phyloP scores from a whole-genome alignment of 2,329 filamentous ascomycete species.

The Cladosporium colombiae region DNA sequence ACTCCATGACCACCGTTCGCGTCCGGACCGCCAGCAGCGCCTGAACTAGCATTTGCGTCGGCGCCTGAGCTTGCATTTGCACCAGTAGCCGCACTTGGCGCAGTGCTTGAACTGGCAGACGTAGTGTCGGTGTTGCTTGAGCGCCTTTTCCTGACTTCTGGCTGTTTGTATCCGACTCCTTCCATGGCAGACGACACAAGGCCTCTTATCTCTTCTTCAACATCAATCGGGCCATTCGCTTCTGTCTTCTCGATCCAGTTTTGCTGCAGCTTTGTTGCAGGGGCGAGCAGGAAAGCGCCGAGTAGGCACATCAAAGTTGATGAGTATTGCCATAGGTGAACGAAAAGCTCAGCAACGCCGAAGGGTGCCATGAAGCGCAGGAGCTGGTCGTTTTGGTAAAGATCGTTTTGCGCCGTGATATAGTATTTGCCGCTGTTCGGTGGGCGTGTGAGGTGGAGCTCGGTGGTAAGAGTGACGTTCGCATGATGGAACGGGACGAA shows the following conservation, averaged over 20 bases:
- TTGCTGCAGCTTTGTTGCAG: slow-evolving; percentile 55
- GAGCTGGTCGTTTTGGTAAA: slow-evolving; percentile 77
- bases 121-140: neutral
- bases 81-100: neutral
- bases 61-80: neutral
- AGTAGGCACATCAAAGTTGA: slow-evolving; percentile 66
- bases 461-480: slow-evolving; percentile 37
- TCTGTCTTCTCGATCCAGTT: slow-evolving; percentile 12
- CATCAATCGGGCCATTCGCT: neutral
- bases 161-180: slow-evolving; percentile 17
- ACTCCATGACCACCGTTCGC: neutral
- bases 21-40: neutral
- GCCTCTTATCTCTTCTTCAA: slow-evolving; percentile 13
- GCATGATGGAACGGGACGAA: slow-evolving; percentile 73
- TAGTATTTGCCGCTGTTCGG: slow-evolving; percentile 58
- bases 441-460: slow-evolving; percentile 33
- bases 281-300: slow-evolving; percentile 54
- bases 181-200: slow-evolving; percentile 19
- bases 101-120: neutral
- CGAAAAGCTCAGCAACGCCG: slow-evolving; percentile 46
- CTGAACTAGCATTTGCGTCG: neutral
- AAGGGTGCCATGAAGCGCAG: slow-evolving; percentile 69
- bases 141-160: neutral
- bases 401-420: slow-evolving; percentile 74
- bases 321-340: slow-evolving; percentile 65